These are phyloP conservation scores for Solanum aculeatissimum DNA, from an alignment of 305 asterid genomes.

Conservation along the genomic window DNA sequence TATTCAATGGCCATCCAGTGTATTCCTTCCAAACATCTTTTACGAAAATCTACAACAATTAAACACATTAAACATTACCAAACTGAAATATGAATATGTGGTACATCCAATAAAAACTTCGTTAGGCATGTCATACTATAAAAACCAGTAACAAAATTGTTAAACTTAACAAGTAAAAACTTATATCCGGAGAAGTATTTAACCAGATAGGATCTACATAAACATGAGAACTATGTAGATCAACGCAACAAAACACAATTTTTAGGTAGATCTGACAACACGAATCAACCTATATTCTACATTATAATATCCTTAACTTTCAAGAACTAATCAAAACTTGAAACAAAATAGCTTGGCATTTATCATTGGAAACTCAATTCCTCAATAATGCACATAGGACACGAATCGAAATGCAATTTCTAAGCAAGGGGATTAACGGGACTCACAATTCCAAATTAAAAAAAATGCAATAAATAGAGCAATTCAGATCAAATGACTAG, in stretches of 20 bases:
- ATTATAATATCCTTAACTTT: not conserved
- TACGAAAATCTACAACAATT: slow-evolving; percentile 41
- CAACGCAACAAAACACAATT: not conserved
- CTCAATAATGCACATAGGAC: not conserved
- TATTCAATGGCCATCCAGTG: slow-evolving; percentile 92
- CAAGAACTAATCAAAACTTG: not conserved
- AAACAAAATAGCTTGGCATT: not conserved
- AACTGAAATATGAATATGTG: not conserved
- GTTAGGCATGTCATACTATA: not conserved
- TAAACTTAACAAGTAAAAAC: not conserved
- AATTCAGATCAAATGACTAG: not conserved
- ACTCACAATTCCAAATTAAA: not conserved
- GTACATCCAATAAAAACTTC: not conserved
- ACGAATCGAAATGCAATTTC: not conserved
- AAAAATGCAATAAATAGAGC: not conserved
- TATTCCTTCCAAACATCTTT: slow-evolving; percentile 99
- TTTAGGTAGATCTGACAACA: not conserved
- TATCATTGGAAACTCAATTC: not conserved
- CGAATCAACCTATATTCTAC: not conserved
- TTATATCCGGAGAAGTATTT: not conserved
- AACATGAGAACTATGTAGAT: not conserved
- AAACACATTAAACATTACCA: not conserved
- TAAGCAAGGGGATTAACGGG: not conserved
- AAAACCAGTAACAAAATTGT: not conserved
- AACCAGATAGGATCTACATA: not conserved